Conservation (phyloP, 805 yeast genomes). For the Teunomyces panamensis region DNA sequence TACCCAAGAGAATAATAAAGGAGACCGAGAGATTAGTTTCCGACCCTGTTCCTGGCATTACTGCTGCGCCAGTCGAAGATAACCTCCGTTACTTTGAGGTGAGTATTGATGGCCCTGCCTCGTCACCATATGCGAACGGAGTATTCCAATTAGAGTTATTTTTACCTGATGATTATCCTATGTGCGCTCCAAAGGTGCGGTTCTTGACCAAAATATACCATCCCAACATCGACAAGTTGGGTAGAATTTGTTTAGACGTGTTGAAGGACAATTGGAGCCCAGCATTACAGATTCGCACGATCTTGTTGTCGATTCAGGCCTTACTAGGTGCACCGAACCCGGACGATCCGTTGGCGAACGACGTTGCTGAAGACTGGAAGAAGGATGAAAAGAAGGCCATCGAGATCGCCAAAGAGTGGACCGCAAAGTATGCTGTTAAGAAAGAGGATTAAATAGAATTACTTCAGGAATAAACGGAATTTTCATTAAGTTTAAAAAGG, state of each 20-base stretch:
- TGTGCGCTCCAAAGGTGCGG: slow-evolving; percentile 96
- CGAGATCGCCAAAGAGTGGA: slow-evolving; percentile 76
- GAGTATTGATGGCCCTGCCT: slow-evolving; percentile 84
- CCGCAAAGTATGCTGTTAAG: slow-evolving; percentile 52
- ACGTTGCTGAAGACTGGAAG: slow-evolving; percentile 96
- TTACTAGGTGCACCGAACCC: slow-evolving; percentile 95
- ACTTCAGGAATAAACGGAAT: background rate
- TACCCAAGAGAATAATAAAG: slow-evolving; percentile 93
- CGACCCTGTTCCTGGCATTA: slow-evolving; percentile 96
- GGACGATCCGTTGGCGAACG: slow-evolving; percentile 96
- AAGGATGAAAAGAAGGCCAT: slow-evolving; percentile 79
- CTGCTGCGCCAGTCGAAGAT: slow-evolving; percentile 91
- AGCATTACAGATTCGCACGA: slow-evolving; percentile 92
- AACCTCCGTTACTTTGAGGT: slow-evolving; percentile 92
- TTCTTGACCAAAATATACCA: slow-evolving; percentile 93
- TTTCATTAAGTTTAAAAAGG: background rate
- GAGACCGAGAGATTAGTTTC: slow-evolving; percentile 90
- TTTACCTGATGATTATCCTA: slow-evolving; percentile 94
- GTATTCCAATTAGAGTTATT: slow-evolving; percentile 78
- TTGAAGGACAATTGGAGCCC: slow-evolving; percentile 97
- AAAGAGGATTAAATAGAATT: background rate
- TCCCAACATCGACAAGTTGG: slow-evolving; percentile 93
- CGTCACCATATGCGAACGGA: slow-evolving; percentile 87
- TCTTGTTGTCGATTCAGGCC: slow-evolving; percentile 88
- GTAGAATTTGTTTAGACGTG: slow-evolving; percentile 93